Conservation (phyloP, 1,284 basidiomycete genomes). For the Gomphus bonarii region DNA sequence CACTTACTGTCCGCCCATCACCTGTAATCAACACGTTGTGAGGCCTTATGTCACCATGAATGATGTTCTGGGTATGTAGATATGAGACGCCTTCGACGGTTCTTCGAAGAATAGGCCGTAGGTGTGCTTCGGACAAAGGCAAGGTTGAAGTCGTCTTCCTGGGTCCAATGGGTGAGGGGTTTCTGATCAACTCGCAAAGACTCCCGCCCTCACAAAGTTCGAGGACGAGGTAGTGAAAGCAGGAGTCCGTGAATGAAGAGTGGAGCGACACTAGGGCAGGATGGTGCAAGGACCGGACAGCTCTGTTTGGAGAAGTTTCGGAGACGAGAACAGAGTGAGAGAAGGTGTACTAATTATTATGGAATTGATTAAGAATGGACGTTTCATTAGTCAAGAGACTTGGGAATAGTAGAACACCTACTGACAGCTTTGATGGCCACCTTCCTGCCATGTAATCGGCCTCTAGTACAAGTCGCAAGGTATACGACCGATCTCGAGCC, state of each 20-base stretch:
- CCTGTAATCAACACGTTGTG: constrained; percentile 26
- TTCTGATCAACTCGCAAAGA: constrained; percentile 23
- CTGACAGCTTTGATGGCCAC: constrained; percentile 33
- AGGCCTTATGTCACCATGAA: constrained; percentile 28
- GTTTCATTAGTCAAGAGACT: constrained; percentile 4
- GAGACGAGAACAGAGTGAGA: neutral
- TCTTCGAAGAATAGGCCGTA: constrained; percentile 29
- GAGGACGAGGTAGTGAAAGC: constrained; percentile 29
- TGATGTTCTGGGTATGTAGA: constrained; percentile 29
- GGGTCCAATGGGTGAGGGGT: constrained; percentile 13
- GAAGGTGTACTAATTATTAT: neutral
- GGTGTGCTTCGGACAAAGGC: constrained; percentile 23
- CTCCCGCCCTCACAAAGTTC: constrained; percentile 36
- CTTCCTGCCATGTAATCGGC: constrained; percentile 29
- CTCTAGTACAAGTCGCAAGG: constrained; percentile 30
- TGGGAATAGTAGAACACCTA: constrained; percentile 4
- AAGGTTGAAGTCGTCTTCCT: neutral
- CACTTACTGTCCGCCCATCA: constrained; percentile 25
- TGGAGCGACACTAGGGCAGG: constrained; percentile 39
- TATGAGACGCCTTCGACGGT: constrained; percentile 34
- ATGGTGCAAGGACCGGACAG: constrained; percentile 30
- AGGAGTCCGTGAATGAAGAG: constrained; percentile 27
- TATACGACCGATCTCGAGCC: constrained; percentile 24
- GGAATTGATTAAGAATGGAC: neutral
- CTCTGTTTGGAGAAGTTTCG: neutral